phyloP scores from a whole-genome alignment of 2,329 filamentous ascomycete species.

The Calonectria henricotiae region DNA sequence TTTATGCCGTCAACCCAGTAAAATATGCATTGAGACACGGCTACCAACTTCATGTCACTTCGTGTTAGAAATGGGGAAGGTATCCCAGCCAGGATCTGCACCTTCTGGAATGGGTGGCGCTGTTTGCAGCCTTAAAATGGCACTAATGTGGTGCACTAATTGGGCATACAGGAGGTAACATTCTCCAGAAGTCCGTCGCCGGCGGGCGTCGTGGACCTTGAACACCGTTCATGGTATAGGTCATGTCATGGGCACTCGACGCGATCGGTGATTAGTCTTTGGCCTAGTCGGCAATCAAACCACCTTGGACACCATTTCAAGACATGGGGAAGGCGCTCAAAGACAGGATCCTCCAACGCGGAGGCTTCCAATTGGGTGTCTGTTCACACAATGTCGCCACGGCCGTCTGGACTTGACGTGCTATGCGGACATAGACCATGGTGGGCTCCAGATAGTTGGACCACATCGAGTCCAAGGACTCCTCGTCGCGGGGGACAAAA shows the following conservation, averaged over 20 bases:
- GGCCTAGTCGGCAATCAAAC: too few relatives aligned
- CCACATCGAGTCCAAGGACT: conserved; percentile 54
- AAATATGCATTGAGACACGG: conserved; percentile 2
- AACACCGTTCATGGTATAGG: not conserved
- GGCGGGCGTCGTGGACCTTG: not conserved
- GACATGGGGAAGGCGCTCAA: conserved; percentile 48
- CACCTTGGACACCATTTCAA: conserved; percentile 7
- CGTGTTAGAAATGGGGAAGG: conserved; percentile 8
- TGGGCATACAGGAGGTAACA: not conserved
- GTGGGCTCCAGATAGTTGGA: conserved; percentile 53
- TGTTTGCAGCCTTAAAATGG: not conserved
- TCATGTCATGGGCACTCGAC: not conserved
- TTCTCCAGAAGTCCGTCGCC: not conserved
- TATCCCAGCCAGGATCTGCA: conserved; percentile 20
- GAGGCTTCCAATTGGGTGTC: conserved; percentile 55
- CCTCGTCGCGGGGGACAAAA: conserved; percentile 62
- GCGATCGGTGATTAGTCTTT: not conserved
- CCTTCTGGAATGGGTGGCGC: conserved; percentile 16
- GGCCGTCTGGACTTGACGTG: conserved; percentile 58
- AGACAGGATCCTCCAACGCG: conserved; percentile 60
- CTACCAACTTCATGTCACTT: not conserved
- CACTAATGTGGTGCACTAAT: not conserved
- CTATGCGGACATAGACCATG: conserved; percentile 57
- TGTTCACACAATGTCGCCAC: conserved; percentile 55
- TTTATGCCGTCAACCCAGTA: not conserved